These are phyloP conservation scores for Sclerotinia borealis DNA, from an alignment of 2,329 filamentous ascomycete species.

Conservation along the genomic window DNA sequence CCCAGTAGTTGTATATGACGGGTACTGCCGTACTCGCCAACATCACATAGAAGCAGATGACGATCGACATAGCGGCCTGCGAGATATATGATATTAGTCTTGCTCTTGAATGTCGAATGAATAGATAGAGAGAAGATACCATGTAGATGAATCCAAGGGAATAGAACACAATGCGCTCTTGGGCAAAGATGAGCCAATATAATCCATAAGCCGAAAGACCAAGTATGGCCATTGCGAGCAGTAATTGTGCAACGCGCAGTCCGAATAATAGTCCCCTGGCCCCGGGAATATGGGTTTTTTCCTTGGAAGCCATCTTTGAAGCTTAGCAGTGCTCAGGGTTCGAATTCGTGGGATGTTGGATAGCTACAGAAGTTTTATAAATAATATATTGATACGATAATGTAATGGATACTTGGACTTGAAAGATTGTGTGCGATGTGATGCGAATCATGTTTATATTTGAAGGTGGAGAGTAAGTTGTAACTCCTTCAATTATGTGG, in stretches of 20 bases:
- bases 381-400: neutral
- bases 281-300: neutral
- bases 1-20: conserved; percentile 7
- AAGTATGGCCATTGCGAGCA: neutral
- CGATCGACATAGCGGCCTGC: neutral
- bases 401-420: no score
- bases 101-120: no score
- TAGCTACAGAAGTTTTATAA: neutral
- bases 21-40: neutral
- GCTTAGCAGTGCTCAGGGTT: no score
- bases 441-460: no score
- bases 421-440: no score
- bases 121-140: neutral
- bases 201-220: conserved; percentile 3
- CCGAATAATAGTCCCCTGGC: neutral
- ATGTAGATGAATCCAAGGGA: no score
- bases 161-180: no score
- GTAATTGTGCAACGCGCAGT: conserved; percentile 6
- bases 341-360: neutral
- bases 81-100: neutral
- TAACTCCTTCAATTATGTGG: no score
- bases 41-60: conserved; percentile 3
- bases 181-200: neutral
- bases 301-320: neutral
- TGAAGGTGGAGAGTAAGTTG: no score